These are phyloP conservation scores for Calycina marina DNA, from an alignment of 2,329 filamentous ascomycete genomes.

Conservation along the genomic window DNA sequence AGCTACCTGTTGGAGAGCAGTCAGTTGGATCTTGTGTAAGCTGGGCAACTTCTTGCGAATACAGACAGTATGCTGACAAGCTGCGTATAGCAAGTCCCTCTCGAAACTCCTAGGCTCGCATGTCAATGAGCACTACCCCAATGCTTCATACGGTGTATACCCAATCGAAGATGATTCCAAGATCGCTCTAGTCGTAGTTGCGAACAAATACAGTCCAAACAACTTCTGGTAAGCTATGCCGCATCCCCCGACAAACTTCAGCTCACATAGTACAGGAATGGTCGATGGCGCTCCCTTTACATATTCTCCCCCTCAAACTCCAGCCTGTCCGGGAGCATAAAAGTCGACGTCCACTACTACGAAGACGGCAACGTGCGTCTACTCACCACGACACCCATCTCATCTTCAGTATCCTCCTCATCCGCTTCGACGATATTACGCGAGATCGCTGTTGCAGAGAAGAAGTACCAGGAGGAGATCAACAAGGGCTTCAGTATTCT, in stretches of 20 bases:
- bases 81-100: constrained; percentile 55
- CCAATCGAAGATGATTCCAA: constrained; percentile 62
- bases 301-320: constrained; percentile 57
- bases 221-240: constrained; percentile 67
- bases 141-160: constrained; percentile 68
- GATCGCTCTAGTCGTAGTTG: constrained; percentile 71
- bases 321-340: constrained; percentile 62
- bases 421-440: constrained; percentile 48
- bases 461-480: constrained; percentile 89
- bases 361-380: constrained; percentile 96
- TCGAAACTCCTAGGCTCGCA: constrained; percentile 64
- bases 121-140: constrained; percentile 77
- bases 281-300: constrained; percentile 87
- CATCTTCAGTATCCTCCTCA: constrained; percentile 42
- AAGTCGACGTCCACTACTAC: constrained; percentile 97
- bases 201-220: constrained; percentile 93
- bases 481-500: constrained; percentile 80
- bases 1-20: constrained; percentile 64
- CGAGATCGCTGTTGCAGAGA: constrained; percentile 68
- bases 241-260: neutral
- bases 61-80: constrained; percentile 2
- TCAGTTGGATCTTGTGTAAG: constrained; percentile 69
- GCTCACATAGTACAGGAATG: constrained; percentile 49
- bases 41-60: constrained; percentile 3
- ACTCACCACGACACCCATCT: constrained; percentile 69